A percentile compares a stretch with the other conserved stretches of the same genome.
Evolutionary conservation across 2,329 filamentous ascomycete genomes (phyloP).

Genomic region (Magnaporthiopsis incrustans): DNA sequence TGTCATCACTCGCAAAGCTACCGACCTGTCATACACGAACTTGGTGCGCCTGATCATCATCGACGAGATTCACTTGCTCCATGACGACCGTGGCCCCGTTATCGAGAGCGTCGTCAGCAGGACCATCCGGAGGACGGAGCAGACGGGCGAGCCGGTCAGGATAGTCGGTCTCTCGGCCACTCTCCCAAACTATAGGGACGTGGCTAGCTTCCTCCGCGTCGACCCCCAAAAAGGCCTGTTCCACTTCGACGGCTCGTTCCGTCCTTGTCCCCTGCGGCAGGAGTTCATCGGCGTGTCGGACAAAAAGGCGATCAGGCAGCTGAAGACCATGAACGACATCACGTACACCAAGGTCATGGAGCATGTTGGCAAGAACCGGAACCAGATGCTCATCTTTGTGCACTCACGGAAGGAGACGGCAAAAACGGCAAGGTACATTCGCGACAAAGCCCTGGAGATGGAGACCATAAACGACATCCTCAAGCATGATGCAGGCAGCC

Average conservation of each 20-base stretch:
- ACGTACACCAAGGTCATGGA: constrained; percentile 97
- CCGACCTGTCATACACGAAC: constrained; percentile 93
- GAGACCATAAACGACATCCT: constrained; percentile 96
- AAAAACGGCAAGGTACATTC: constrained; percentile 92
- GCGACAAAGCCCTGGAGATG: constrained; percentile 93
- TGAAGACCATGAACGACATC: constrained; percentile 99
- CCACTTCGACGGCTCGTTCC: constrained; percentile 91
- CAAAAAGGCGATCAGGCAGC: constrained; percentile 96
- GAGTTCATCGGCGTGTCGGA: constrained; percentile 97
- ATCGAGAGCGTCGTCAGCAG: constrained; percentile 94
- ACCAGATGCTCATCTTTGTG: constrained; percentile 98
- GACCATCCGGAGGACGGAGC: constrained; percentile 86
- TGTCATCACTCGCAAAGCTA: constrained; percentile 95
- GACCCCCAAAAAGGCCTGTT: constrained; percentile 81
- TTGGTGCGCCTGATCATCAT: constrained; percentile 95
- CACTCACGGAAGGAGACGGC: constrained; percentile 97
- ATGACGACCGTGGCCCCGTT: constrained; percentile 94
- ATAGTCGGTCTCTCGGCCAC: constrained; percentile 91
- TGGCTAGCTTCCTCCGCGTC: constrained; percentile 88
- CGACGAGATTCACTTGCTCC: constrained; percentile 94
- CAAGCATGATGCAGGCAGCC: constrained; percentile 82
- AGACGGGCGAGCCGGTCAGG: constrained; percentile 87
- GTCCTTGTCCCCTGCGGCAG: constrained; percentile 89
- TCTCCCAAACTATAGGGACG: constrained; percentile 91
- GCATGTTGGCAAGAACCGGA: constrained; percentile 84